These are phyloP conservation scores for Orobanche coerulescens DNA, from an alignment of 257 asterid species.

Conservation along the genomic window DNA sequence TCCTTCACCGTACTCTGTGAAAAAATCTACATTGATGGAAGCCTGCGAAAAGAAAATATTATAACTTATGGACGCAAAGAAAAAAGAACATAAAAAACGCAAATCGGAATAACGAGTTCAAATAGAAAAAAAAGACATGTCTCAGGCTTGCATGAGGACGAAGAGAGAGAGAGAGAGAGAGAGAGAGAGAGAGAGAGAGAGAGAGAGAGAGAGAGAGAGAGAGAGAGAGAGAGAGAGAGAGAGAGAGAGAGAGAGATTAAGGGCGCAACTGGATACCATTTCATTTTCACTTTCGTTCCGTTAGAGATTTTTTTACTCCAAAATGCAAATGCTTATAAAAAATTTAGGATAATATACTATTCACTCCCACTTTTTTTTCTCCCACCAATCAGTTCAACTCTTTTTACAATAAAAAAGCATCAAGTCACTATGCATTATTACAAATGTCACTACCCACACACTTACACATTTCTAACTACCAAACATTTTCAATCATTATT, in stretches of 20 bases:
- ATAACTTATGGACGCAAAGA: neutral
- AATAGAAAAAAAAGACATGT: too few species aligned
- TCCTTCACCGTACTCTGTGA: conserved; percentile 96
- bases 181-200: too few species aligned
- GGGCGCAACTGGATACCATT: too few species aligned
- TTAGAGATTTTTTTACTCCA: too few species aligned
- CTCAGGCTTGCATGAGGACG: too few species aligned
- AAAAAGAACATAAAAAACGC: neutral
- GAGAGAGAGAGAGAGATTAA: too few species aligned
- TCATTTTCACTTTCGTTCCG: too few species aligned
- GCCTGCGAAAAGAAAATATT: conserved; percentile 33
- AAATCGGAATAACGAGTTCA: neutral
- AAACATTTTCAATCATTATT: neutral
- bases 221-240: too few species aligned
- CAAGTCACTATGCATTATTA: neutral
- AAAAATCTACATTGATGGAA: conserved; percentile 70
- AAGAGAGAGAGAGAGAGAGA: too few species aligned
- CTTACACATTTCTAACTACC: neutral
- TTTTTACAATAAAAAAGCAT: neutral
- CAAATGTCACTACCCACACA: neutral
- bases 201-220: too few species aligned
- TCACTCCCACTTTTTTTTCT: neutral
- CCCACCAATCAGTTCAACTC: neutral
- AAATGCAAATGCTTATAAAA: too few species aligned
- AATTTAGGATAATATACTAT: neutral